phyloP scores from a whole-genome alignment of 768 basidiomycete genomes.

The Leccinum longicurvipes region DNA sequence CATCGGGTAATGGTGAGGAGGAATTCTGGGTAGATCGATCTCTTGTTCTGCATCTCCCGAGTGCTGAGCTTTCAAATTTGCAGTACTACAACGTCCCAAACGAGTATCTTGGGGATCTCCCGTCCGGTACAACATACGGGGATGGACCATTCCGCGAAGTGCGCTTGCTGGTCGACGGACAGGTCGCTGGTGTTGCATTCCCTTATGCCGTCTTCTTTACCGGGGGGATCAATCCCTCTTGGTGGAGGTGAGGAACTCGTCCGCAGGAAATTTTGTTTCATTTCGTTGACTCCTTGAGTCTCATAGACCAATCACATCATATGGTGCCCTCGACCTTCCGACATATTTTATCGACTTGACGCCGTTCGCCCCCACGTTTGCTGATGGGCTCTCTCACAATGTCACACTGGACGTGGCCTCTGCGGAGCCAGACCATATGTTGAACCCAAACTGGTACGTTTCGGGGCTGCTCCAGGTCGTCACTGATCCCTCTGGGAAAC shows the following conservation, averaged over 20 bases:
- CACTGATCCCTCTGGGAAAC: constrained; percentile 58
- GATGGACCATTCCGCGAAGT: constrained; percentile 63
- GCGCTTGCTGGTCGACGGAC: constrained; percentile 54
- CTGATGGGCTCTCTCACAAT: constrained; percentile 65
- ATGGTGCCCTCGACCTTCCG: constrained; percentile 73
- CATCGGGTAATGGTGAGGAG: constrained; percentile 62
- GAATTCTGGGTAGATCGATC: constrained; percentile 69
- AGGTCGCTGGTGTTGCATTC: constrained; percentile 53
- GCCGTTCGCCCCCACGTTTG: constrained; percentile 68
- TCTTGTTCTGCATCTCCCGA: not conserved
- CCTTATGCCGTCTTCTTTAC: constrained; percentile 68
- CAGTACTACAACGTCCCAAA: constrained; percentile 71
- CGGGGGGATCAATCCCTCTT: constrained; percentile 65
- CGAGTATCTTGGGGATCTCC: constrained; percentile 53
- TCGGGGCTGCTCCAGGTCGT: constrained; percentile 67
- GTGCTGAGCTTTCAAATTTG: not conserved
- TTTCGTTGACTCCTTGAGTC: not conserved
- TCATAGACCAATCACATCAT: constrained; percentile 66
- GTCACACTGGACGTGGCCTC: constrained; percentile 73
- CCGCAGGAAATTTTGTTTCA: not conserved
- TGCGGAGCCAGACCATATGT: constrained; percentile 59
- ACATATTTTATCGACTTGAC: constrained; percentile 78
- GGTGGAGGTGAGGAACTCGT: constrained; percentile 54
- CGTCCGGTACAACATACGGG: constrained; percentile 41
- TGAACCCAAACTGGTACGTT: constrained; percentile 76